Evolutionary conservation across 202 grass and related monocot genomes (phyloP).

Genomic region (Bolboschoenoplectus hybrid): DNA sequence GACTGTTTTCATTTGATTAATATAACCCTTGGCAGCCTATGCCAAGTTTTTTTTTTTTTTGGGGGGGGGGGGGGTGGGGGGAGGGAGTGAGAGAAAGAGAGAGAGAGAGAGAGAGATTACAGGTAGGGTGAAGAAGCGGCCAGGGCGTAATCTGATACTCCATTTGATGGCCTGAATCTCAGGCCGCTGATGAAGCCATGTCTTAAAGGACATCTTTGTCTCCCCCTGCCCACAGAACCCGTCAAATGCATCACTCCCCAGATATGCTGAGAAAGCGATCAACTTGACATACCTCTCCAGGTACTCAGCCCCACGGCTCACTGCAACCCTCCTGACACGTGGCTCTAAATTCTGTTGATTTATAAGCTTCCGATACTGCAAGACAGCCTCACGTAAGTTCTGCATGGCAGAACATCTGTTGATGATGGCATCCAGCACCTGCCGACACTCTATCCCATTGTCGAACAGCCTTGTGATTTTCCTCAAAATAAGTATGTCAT

Average conservation of each 20-base stretch:
- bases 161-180: slow-evolving; percentile 99
- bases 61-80: too few species aligned
- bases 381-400: slow-evolving; percentile 94
- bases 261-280: slow-evolving; percentile 95
- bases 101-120: slow-evolving; percentile 60
- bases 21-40: neutral
- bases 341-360: slow-evolving; percentile 90
- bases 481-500: slow-evolving; percentile 87
- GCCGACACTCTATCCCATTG: slow-evolving; percentile 84
- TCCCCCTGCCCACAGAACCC: slow-evolving; percentile 87
- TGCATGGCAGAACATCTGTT: slow-evolving; percentile 92
- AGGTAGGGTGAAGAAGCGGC: slow-evolving; percentile 81
- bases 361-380: slow-evolving; percentile 88
- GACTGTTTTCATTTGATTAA: neutral
- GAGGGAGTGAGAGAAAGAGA: too few species aligned
- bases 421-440: slow-evolving; percentile 86
- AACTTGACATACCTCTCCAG: slow-evolving; percentile 97
- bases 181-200: slow-evolving; percentile 79
- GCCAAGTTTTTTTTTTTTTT: neutral
- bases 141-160: slow-evolving; percentile 95
- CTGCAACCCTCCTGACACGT: slow-evolving; percentile 89
- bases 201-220: slow-evolving; percentile 84
- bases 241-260: slow-evolving; percentile 94
- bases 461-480: slow-evolving; percentile 95
- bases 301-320: slow-evolving; percentile 95